phyloP scores from a whole-genome alignment of 1,139 yeast species.

The Petasospora rhodanensis region DNA sequence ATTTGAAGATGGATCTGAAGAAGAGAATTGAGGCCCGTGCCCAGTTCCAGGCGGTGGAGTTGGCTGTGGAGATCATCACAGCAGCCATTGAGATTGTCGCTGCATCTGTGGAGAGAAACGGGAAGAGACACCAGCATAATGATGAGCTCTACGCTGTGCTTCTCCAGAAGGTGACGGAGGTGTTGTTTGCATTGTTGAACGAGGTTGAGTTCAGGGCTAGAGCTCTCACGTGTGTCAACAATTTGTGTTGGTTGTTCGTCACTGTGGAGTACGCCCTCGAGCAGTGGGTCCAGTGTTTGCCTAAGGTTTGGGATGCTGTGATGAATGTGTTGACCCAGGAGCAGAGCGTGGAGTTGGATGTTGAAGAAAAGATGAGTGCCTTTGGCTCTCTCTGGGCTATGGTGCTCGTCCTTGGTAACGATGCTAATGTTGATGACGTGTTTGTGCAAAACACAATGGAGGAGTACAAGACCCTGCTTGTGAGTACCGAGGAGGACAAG shows the following conservation, averaged over 20 bases:
- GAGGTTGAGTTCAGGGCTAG: slow-evolving; percentile 45
- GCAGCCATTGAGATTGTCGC: slow-evolving; percentile 62
- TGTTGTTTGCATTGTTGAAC: slow-evolving; percentile 35
- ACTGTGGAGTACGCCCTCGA: slow-evolving; percentile 29
- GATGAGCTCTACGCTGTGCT: slow-evolving; percentile 31
- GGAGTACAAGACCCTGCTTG: slow-evolving; percentile 21
- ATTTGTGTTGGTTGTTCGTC: slow-evolving; percentile 48
- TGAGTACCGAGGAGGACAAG: slow-evolving; percentile 3
- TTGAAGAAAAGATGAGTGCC: slow-evolving; percentile 41
- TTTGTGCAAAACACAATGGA: slow-evolving; percentile 21
- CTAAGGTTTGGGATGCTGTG: slow-evolving; percentile 37
- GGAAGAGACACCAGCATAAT: slow-evolving; percentile 19
- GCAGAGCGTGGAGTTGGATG: slow-evolving; percentile 25
- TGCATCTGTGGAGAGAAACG: slow-evolving; percentile 15
- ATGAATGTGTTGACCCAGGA: slow-evolving; percentile 16
- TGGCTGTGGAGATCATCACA: slow-evolving; percentile 69
- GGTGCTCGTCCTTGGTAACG: slow-evolving; percentile 41
- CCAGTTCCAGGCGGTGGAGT: slow-evolving; percentile 60
- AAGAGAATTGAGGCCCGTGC: slow-evolving; percentile 44
- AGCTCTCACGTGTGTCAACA: slow-evolving; percentile 64
- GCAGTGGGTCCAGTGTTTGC: slow-evolving; percentile 33
- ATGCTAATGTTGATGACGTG: slow-evolving; percentile 22
- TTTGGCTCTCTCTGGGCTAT: slow-evolving; percentile 63
- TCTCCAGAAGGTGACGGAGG: slow-evolving; percentile 36
- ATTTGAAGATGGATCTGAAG: slow-evolving; percentile 37